Conservation (phyloP, 768 basidiomycete genomes). For the Lentinula guzmanii region DNA sequence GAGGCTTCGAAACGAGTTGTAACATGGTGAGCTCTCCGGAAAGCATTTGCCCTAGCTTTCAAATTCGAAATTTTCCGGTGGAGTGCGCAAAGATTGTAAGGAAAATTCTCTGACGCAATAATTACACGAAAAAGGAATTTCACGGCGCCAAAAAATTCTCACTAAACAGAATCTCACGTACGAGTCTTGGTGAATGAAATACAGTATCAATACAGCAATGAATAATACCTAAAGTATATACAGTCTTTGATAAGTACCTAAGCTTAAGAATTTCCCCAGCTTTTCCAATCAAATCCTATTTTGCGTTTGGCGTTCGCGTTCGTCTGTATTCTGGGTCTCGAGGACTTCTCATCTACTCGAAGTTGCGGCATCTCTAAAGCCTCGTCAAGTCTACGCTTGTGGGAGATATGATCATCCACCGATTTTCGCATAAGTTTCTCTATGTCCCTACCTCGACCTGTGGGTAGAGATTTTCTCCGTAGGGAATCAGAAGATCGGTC, state of each 20-base stretch:
- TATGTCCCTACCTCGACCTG: neutral
- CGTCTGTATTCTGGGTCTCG: neutral
- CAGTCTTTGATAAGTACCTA: neutral
- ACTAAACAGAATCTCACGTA: too few relatives aligned
- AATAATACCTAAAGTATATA: neutral
- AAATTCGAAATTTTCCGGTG: too few relatives aligned
- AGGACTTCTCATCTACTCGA: neutral
- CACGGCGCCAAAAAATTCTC: too few relatives aligned
- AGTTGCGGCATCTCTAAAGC: neutral
- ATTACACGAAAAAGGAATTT: too few relatives aligned
- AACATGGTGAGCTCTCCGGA: neutral
- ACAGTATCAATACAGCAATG: too few relatives aligned
- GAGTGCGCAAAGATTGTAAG: too few relatives aligned
- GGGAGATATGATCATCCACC: neutral
- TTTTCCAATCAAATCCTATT: conserved; percentile 4
- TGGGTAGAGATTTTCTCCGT: neutral
- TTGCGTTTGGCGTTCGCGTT: neutral
- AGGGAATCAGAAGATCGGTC: neutral
- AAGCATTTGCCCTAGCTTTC: neutral
- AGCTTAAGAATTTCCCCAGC: neutral
- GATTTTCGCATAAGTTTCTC: neutral
- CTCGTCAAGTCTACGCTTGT: neutral
- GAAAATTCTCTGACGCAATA: too few relatives aligned
- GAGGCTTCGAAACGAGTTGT: neutral
- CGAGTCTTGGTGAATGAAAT: too few relatives aligned